Base-by-base conservation (phyloP, 192 early-diverging fungal genomes). In the Nowakowskiella sp. region DNA sequence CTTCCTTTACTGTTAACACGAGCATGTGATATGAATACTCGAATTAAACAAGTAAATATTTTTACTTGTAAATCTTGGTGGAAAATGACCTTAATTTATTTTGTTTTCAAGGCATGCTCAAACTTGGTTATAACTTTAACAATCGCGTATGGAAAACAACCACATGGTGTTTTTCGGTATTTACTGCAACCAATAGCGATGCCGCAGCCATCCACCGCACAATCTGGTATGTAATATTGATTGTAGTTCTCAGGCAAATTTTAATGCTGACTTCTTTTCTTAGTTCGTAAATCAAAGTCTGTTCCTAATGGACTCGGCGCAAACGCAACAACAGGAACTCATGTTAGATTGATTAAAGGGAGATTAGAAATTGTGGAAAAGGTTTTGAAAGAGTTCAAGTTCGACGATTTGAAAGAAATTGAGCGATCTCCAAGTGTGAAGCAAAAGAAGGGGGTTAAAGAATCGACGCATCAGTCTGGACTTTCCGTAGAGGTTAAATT, bases 1-100 rank as follows among this genome's bases (percentile, higher is more conserved):
- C 53, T 77, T 34, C 56, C 76, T 16, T 42, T 58, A 5, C 61
- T 85, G 19, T 61, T 85, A 27, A 33, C 50, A n/a, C 78, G 79
- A 46, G 56, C 70, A 10, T 64, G 67, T 0, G 82, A 85, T 60
- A 57, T 74, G 49, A 84, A 83, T 43, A 53, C 75, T 5, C 68
- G 81, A 5, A 58, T 82, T 8, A 70, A 67, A 31, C 70, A 79
- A 54, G 47, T 45, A 21, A 45, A 71, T 29, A 4, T 26, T 13
- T 60, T 61, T 4, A 16, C 28, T 47, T 62, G 22, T 9, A 13
- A 47, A 13, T 13, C 39, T 47, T 13, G 13, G 13, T 13, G 10
- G 10, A 27, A 13, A 27, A 47, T 47, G 13, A 47, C n/a, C 34
- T 13, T 10, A 47, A 39, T 39, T 47, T 47, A 47, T 19, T 13